These are phyloP conservation scores for Tulasnella sp. DNA, from an alignment of 768 basidiomycete species.

Conservation along the genomic window DNA sequence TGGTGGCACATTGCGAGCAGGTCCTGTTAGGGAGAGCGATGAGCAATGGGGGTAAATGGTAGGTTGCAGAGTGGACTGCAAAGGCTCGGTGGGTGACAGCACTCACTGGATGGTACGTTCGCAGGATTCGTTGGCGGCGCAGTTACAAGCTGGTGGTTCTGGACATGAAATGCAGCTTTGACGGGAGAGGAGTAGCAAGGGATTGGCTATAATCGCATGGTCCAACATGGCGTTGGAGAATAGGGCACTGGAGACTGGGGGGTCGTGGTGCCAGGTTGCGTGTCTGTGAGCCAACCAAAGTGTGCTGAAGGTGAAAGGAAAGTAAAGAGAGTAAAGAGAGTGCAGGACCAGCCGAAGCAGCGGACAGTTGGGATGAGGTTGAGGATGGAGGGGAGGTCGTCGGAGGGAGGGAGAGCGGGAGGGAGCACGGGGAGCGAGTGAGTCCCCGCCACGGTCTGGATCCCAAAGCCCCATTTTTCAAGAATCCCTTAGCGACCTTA, in stretches of 20 bases:
- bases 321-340: slow-evolving; percentile 3
- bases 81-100: background rate
- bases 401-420: background rate
- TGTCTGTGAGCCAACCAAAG: background rate
- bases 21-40: background rate
- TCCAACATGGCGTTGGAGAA: slow-evolving; percentile 1
- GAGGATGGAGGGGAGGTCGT: background rate
- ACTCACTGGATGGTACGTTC: slow-evolving; percentile 7
- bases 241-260: background rate
- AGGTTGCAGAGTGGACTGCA: background rate
- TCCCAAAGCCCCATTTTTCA: background rate
- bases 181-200: background rate
- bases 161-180: slow-evolving; percentile 8
- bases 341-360: slow-evolving; percentile 13
- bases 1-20: slow-evolving; percentile 1
- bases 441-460: background rate
- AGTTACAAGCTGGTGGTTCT: background rate
- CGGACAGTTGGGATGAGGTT: slow-evolving; percentile 4
- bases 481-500: background rate
- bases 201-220: background rate
- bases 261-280: background rate
- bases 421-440: background rate
- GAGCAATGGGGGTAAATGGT: background rate
- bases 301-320: background rate
- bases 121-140: background rate